Evolutionary conservation across 148 eudicot species (phyloP).

Genomic region (Camellia sinensis): DNA sequence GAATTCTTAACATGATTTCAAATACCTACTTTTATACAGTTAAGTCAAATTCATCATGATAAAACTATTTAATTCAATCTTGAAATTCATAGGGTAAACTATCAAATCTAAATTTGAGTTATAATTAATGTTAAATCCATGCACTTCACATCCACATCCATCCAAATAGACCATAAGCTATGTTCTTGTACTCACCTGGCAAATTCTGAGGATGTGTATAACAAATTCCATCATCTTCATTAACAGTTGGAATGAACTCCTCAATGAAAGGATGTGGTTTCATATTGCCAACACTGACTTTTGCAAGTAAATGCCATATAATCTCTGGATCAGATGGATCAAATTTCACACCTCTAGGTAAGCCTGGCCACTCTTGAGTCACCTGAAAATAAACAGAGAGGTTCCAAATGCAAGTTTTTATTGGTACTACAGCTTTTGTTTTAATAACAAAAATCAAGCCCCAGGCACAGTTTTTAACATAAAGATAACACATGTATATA

Average conservation of each 20-base stretch:
- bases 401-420: not conserved
- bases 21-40: too few relatives aligned
- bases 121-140: too few relatives aligned
- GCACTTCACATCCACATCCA: too few relatives aligned
- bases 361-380: slow-evolving; percentile 86
- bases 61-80: too few relatives aligned
- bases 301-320: slow-evolving; percentile 76
- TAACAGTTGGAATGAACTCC: slow-evolving; percentile 86
- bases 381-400: slow-evolving; percentile 40
- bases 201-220: slow-evolving; percentile 89
- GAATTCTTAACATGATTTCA: too few relatives aligned
- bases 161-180: not conserved
- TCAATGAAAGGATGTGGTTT: slow-evolving; percentile 78
- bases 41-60: too few relatives aligned
- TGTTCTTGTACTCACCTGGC: slow-evolving; percentile 52
- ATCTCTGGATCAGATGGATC: slow-evolving; percentile 97
- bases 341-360: slow-evolving; percentile 93
- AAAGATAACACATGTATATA: not conserved
- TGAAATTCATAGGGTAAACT: too few relatives aligned
- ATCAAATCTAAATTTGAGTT: too few relatives aligned
- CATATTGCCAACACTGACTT: slow-evolving; percentile 45
- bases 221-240: slow-evolving; percentile 87
- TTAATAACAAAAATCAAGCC: not conserved
- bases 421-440: not conserved
- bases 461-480: not conserved